Evolutionary conservation across 225 moss, liverwort and hornwort genomes (phyloP), one percentile per base, ranked within the genome.

Genomic region (Ulota crispa): DNA sequence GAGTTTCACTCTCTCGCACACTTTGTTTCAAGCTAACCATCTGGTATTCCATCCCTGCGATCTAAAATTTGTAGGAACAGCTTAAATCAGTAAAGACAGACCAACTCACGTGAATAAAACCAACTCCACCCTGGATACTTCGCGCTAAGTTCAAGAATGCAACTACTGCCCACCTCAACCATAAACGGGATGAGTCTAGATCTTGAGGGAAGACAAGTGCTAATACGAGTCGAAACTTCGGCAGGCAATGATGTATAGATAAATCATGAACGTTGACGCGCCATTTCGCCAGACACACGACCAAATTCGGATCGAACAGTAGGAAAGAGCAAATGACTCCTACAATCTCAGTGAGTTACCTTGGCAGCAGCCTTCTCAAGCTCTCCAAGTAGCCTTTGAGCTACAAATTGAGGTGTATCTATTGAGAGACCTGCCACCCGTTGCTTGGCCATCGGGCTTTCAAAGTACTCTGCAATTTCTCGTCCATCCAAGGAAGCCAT

Each of bases 301-400:
- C 18, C 43, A 73, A 42, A 60, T n/a, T 18, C 20, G 55, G 27
- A 72, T 39, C 4, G 19, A 67, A 75, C 43, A 75, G 9, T 14
- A 56, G 72, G 47, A 64, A 68, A 73, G 45, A 53, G 61, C 34
- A 34, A 4, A 63, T 24, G n/a, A 87, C 66, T 71, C 23, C 61
- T n/a, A 63, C 7, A 24, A 41, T 52, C 42, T 60, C 50, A 50
- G 31, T 37, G 19, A 62, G 16, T 54, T 78, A 91, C 91, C 89
- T 89, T 91, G 9, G 89, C 89, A 74, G 91, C 91, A 64, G 89
- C 87, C 61, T 87, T 89, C 85, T 91, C 91, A 18, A 91, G 91
- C 77, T 91, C 89, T 76, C 85, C 91, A 84, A 91, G 91, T 23
- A 91, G 81, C n/a, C 87, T 87, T 41, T 91, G 87, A 66, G 91